phyloP scores from a whole-genome alignment of 1,284 basidiomycete genomes.

The Trichosporon sp. region DNA sequence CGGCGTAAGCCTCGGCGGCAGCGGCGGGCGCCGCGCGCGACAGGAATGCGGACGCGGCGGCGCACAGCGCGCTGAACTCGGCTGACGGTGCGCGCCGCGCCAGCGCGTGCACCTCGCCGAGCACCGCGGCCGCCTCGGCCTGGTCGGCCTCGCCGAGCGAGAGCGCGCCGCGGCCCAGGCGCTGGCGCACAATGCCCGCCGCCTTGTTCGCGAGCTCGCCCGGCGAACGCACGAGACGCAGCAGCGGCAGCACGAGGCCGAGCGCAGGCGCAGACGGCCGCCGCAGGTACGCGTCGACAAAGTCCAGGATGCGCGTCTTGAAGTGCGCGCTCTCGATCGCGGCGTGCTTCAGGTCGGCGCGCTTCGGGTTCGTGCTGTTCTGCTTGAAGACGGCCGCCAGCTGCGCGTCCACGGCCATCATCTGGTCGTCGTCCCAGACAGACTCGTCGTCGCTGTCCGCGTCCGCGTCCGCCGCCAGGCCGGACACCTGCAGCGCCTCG shows the following conservation, averaged over 20 bases:
- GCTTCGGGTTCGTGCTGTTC: conserved; percentile 56
- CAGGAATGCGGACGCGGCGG: conserved; percentile 68
- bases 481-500: conserved; percentile 70
- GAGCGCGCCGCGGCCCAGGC: conserved; percentile 66
- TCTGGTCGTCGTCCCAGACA: conserved; percentile 91
- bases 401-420: conserved; percentile 93
- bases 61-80: conserved; percentile 64
- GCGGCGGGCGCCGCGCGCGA: conserved; percentile 56
- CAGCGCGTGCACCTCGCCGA: conserved; percentile 67
- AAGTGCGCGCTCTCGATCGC: conserved; percentile 74
- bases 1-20: conserved; percentile 55
- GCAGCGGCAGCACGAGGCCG: conserved; percentile 67
- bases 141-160: conserved; percentile 48
- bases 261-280: conserved; percentile 68
- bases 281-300: conserved; percentile 76
- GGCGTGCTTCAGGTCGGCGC: conserved; percentile 40
- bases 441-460: conserved; percentile 54
- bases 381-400: conserved; percentile 80
- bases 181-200: conserved; percentile 66
- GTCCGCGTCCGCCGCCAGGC: conserved; percentile 51
- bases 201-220: conserved; percentile 82
- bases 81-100: conserved; percentile 63
- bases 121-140: conserved; percentile 48
- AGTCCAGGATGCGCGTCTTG: conserved; percentile 89
- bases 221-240: conserved; percentile 62